Evolutionary conservation across 2,329 filamentous ascomycete species (phyloP).

Genomic region (Chrysosphaeria jannelii): DNA sequence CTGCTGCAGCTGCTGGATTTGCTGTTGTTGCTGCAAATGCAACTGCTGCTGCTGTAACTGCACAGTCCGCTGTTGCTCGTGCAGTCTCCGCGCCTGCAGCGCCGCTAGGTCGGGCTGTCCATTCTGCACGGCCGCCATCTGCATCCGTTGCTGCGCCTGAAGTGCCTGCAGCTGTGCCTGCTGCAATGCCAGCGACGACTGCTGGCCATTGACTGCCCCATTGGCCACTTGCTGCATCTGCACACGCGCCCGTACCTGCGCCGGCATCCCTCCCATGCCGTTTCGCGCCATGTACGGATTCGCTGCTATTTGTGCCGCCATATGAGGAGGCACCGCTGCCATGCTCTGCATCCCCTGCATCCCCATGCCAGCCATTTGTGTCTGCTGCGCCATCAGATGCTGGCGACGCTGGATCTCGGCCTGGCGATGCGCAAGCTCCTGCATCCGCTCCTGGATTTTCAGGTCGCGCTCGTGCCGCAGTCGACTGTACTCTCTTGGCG

Average conservation of each 20-base stretch:
- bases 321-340: constrained; percentile 9
- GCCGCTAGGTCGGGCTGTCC: constrained; percentile 11
- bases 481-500: constrained; percentile 70
- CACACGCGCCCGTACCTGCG: no score
- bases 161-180: constrained; percentile 38
- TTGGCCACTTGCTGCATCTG: constrained; percentile 1
- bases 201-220: constrained; percentile 13
- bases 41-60: constrained; percentile 21
- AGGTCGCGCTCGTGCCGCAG: constrained; percentile 71
- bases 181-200: constrained; percentile 28
- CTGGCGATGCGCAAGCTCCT: constrained; percentile 25
- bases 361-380: constrained; percentile 8
- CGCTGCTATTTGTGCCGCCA: constrained; percentile 1
- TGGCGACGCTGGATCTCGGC: constrained; percentile 21
- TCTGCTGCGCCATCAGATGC: constrained; percentile 3
- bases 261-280: constrained; percentile 15
- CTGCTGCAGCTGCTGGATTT: constrained; percentile 4
- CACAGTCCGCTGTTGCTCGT: constrained; percentile 26
- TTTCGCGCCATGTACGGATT: background rate
- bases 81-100: constrained; percentile 33
- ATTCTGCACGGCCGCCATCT: constrained; percentile 9
- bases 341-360: constrained; percentile 13
- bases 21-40: constrained; percentile 8
- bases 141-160: constrained; percentile 28
- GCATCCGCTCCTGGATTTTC: constrained; percentile 27